Conservation (phyloP, 2,329 filamentous ascomycete species). For the Diplodia intermedia region DNA sequence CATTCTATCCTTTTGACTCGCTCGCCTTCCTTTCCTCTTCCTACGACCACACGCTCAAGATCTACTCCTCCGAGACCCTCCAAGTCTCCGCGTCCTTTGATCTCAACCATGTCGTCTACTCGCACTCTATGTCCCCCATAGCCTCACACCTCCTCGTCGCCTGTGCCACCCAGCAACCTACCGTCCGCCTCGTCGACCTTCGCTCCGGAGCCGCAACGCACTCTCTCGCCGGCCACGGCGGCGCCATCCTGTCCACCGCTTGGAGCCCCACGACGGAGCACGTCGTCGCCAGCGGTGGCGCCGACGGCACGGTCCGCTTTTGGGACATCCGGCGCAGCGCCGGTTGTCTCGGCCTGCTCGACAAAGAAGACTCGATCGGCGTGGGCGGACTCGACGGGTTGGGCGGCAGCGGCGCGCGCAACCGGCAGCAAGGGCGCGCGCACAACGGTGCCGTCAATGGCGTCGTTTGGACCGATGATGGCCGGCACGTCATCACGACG, state of each 20-base stretch:
- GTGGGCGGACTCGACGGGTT: constrained; percentile 58
- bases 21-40: constrained; percentile 78
- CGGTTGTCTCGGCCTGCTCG: constrained; percentile 76
- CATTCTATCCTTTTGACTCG: constrained; percentile 80
- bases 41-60: constrained; percentile 77
- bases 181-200: constrained; percentile 84
- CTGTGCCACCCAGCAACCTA: constrained; percentile 84
- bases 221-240: constrained; percentile 56
- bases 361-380: constrained; percentile 83
- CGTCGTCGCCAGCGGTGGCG: constrained; percentile 81
- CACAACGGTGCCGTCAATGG: constrained; percentile 86
- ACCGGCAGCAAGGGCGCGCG: constrained; percentile 57
- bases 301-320: constrained; percentile 80
- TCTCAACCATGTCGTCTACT: constrained; percentile 72
- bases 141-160: constrained; percentile 80
- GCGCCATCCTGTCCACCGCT: constrained; percentile 65
- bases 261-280: constrained; percentile 87
- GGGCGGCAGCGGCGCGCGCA: constrained; percentile 53
- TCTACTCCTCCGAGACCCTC: constrained; percentile 72
- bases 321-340: constrained; percentile 88
- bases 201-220: constrained; percentile 75
- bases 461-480: constrained; percentile 82
- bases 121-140: constrained; percentile 78
- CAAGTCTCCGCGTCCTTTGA: constrained; percentile 70
- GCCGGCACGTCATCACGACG: constrained; percentile 75